These are phyloP conservation scores for Wallacemonas sp. DNA, from an alignment of 208 protist species.

Conservation along the genomic window DNA sequence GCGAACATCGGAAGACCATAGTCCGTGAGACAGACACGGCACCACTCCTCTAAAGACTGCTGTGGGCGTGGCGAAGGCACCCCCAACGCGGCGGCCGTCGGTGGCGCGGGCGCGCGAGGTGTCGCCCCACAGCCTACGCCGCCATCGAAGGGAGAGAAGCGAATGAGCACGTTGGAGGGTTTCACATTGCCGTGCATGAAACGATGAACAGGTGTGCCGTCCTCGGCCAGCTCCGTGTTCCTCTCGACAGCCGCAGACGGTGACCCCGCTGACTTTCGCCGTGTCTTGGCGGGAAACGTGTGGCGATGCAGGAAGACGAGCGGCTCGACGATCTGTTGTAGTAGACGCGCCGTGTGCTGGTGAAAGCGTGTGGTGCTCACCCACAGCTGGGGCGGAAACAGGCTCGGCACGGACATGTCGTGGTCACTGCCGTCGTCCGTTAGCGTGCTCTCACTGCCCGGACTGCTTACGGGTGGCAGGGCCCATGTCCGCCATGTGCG, in stretches of 20 bases:
- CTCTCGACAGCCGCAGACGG: background rate
- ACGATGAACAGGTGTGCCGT: background rate
- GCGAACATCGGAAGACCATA: slow-evolving; percentile 15
- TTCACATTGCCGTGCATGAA: slow-evolving; percentile 53
- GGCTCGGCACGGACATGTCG: background rate
- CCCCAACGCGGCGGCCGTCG: no score
- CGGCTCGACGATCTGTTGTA: slow-evolving; percentile 13
- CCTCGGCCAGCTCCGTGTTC: background rate
- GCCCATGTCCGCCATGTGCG: background rate
- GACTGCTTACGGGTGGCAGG: background rate
- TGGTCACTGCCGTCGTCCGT: background rate
- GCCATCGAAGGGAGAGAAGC: no score
- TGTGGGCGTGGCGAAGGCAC: no score
- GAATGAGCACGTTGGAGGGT: slow-evolving; percentile 52
- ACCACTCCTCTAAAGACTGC: no score
- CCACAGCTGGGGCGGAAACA: background rate
- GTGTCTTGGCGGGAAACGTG: background rate
- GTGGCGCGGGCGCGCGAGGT: no score
- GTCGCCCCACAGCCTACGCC: no score
- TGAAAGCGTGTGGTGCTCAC: background rate
- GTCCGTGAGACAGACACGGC: slow-evolving; percentile 19
- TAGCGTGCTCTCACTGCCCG: no score
- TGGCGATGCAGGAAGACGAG: slow-evolving; percentile 26
- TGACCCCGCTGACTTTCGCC: background rate
- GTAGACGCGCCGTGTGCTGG: slow-evolving; percentile 3